phyloP scores from a whole-genome alignment of 1,139 yeast genomes.

The Kurtzmaniella quercitrusa region DNA sequence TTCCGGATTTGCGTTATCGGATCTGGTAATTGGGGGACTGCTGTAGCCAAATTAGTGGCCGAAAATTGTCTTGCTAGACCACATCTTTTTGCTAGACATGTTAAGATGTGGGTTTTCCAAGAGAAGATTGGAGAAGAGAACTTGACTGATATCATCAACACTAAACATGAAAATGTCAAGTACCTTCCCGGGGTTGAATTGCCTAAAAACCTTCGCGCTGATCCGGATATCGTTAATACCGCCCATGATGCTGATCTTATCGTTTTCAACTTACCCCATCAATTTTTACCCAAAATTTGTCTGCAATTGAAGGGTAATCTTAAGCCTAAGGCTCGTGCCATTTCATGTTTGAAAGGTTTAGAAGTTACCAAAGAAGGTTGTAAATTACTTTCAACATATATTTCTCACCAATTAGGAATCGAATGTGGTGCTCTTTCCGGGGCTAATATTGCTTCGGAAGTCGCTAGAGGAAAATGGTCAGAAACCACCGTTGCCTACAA shows the following conservation, averaged over 20 bases:
- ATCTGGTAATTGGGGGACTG: constrained; percentile 50
- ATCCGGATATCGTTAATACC: constrained; percentile 34
- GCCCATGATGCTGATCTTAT: constrained; percentile 42
- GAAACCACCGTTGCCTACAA: constrained; percentile 48
- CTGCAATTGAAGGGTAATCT: constrained; percentile 36
- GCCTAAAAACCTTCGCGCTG: constrained; percentile 41
- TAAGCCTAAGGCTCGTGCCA: constrained; percentile 38
- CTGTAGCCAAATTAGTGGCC: constrained; percentile 44
- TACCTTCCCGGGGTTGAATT: constrained; percentile 43
- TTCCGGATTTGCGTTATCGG: constrained; percentile 43
- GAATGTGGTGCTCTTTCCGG: constrained; percentile 47
- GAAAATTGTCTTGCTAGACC: constrained; percentile 42
- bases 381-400: constrained; percentile 40
- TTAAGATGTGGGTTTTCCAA: constrained; percentile 48
- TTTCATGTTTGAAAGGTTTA: constrained; percentile 47
- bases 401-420: constrained; percentile 42
- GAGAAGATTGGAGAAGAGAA: constrained; percentile 41
- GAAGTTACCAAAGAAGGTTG: constrained; percentile 44
- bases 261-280: constrained; percentile 48
- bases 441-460: constrained; percentile 48
- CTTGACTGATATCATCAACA: constrained; percentile 43
- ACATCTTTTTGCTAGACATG: constrained; percentile 33
- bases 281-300: constrained; percentile 39
- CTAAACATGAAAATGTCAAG: constrained; percentile 42
- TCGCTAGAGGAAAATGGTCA: constrained; percentile 46